Evolutionary conservation across 2,329 filamentous ascomycete genomes (phyloP).

Genomic region (Rasamsonia emersonii): DNA sequence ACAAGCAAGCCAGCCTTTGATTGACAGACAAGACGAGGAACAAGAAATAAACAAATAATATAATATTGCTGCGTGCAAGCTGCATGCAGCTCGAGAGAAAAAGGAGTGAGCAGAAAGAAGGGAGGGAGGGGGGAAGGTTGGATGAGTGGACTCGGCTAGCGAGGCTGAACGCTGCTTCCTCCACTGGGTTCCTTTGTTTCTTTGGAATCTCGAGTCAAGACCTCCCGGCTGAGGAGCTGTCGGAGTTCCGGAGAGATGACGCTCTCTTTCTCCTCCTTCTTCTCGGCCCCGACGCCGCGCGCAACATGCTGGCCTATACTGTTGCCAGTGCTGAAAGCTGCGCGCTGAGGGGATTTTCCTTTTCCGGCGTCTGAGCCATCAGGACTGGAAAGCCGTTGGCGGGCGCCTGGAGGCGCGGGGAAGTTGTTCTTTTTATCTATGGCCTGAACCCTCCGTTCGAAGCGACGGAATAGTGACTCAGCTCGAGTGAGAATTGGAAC

Average conservation of each 20-base stretch:
- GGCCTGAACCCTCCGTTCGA: constrained; percentile 79
- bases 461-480: constrained; percentile 78
- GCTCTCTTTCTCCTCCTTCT: constrained; percentile 31
- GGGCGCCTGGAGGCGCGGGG: constrained; percentile 47
- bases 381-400: constrained; percentile 38
- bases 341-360: constrained; percentile 22
- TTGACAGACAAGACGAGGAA: no score
- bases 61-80: no score
- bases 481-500: constrained; percentile 77
- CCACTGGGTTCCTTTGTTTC: constrained; percentile 40
- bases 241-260: constrained; percentile 58
- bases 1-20: no score
- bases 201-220: constrained; percentile 42
- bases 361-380: constrained; percentile 17
- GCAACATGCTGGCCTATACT: constrained; percentile 9
- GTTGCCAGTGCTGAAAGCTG: constrained; percentile 17
- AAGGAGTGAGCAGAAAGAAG: no score
- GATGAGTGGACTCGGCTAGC: no score
- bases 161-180: no score
- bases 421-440: constrained; percentile 89
- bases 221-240: constrained; percentile 51
- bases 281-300: constrained; percentile 15
- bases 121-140: no score
- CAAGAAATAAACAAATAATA: no score
- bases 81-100: no score